A percentile compares a stretch with the other conserved stretches of the same genome.
These are phyloP conservation scores for Sugiyamaella lignohabitans DNA, from an alignment of 805 yeast genomes.

Conservation along the genomic window DNA sequence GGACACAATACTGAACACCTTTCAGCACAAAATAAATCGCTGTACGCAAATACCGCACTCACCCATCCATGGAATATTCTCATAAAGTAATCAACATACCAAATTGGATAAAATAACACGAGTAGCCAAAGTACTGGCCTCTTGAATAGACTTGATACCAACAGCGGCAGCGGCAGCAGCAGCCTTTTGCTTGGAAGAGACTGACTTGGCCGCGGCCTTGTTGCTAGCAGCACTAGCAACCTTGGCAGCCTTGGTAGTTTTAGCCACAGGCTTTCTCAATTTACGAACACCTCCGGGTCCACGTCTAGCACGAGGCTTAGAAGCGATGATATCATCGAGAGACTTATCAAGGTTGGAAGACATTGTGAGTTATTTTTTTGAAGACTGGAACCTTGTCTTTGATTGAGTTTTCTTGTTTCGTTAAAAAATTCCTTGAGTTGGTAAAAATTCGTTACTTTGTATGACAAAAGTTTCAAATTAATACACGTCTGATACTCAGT, in stretches of 20 bases:
- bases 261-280: slow-evolving; percentile 13
- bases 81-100: slow-evolving; percentile 34
- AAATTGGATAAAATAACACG: slow-evolving; percentile 81
- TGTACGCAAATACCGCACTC: too few relatives aligned
- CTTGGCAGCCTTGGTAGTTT: slow-evolving; percentile 8
- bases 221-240: slow-evolving; percentile 28
- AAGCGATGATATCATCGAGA: slow-evolving; percentile 86
- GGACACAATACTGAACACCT: too few relatives aligned
- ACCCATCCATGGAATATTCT: too few relatives aligned
- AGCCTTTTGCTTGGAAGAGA: slow-evolving; percentile 15
- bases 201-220: slow-evolving; percentile 29
- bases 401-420: too few relatives aligned
- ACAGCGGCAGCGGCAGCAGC: slow-evolving; percentile 24
- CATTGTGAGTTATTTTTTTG: too few relatives aligned
- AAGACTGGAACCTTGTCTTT: too few relatives aligned
- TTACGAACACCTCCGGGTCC: slow-evolving; percentile 28
- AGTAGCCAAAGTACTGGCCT: slow-evolving; percentile 46
- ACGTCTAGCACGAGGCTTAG: slow-evolving; percentile 35
- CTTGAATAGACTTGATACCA: slow-evolving; percentile 25
- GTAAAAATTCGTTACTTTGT: too few relatives aligned
- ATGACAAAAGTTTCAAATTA: too few relatives aligned
- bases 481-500: too few relatives aligned
- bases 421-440: too few relatives aligned
- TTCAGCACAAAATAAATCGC: too few relatives aligned
- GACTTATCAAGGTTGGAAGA: slow-evolving; percentile 74